Evolutionary conservation across 768 basidiomycete species (phyloP).

Genomic region (Cystofilobasidium ferigula): DNA sequence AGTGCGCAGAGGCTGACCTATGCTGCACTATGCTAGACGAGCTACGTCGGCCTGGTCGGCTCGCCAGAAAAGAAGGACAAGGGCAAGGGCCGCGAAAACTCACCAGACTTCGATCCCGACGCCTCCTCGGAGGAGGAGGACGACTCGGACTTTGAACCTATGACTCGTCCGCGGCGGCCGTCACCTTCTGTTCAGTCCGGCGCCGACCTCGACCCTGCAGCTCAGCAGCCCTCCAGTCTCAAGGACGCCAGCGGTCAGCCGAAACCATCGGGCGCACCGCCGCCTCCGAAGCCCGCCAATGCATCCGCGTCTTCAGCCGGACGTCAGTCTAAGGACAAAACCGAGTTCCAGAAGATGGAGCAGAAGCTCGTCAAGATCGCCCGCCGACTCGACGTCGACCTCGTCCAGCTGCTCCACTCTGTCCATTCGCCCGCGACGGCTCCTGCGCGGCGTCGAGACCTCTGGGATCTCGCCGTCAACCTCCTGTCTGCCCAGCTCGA

Average conservation of each 20-base stretch:
- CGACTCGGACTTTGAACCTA: conserved; percentile 2
- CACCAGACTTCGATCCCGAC: neutral
- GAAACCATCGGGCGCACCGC: neutral
- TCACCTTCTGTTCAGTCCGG: no score
- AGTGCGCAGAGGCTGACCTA: neutral
- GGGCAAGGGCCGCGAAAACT: neutral
- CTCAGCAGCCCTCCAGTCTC: no score
- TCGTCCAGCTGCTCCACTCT: neutral
- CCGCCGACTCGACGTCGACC: neutral
- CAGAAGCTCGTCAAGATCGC: neutral
- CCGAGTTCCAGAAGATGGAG: neutral
- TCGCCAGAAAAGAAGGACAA: neutral
- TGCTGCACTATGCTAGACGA: neutral
- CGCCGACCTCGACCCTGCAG: no score
- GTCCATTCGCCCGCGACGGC: neutral
- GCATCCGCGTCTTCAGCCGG: neutral
- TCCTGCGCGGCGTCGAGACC: neutral
- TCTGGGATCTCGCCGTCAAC: neutral
- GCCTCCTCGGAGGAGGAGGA: neutral
- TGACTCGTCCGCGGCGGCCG: no score
- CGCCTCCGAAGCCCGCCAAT: neutral
- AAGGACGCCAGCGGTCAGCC: no score
- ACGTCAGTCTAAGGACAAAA: neutral
- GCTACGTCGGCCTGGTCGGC: neutral
- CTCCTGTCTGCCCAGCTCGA: neutral